Conservation (phyloP, 2,329 filamentous ascomycete species). For the Gaeumannomyces sp. region DNA sequence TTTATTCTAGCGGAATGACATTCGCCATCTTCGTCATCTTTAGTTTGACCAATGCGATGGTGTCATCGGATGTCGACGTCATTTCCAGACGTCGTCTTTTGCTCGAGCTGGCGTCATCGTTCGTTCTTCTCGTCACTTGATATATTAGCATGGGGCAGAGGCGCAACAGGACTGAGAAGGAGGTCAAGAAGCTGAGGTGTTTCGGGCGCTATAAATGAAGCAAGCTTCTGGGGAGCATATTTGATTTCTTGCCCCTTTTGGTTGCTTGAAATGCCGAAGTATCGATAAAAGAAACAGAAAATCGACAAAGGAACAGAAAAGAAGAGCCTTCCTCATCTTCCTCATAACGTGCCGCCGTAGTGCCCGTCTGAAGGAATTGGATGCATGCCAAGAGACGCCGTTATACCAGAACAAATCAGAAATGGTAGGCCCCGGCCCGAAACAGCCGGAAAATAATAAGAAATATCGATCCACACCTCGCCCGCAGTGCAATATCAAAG, state of each 20-base stretch:
- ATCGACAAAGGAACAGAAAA: constrained; percentile 13
- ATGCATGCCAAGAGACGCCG: neutral
- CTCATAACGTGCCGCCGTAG: neutral
- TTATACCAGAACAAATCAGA: neutral
- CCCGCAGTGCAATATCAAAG: too few relatives aligned
- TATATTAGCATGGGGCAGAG: too few relatives aligned
- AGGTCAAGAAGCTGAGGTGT: neutral
- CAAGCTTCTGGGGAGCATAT: neutral
- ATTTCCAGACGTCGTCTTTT: too few relatives aligned
- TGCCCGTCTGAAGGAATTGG: neutral
- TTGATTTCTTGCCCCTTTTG: neutral
- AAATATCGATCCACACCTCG: neutral
- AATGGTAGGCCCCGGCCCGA: neutral
- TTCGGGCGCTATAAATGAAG: neutral
- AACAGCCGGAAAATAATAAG: neutral
- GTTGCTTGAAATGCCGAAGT: constrained; percentile 11
- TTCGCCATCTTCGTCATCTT: neutral
- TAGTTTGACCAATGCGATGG: too few relatives aligned
- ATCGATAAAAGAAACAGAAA: constrained; percentile 12
- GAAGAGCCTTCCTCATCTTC: constrained; percentile 3
- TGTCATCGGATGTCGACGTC: too few relatives aligned
- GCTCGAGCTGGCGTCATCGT: too few relatives aligned
- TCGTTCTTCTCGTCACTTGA: too few relatives aligned
- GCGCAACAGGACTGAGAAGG: too few relatives aligned
- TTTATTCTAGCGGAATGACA: neutral